A percentile compares a stretch with the other conserved stretches of the same genome.
These are phyloP conservation scores for Lepidium africanum DNA, from an alignment of 345 rosid species.

Conservation along the genomic window DNA sequence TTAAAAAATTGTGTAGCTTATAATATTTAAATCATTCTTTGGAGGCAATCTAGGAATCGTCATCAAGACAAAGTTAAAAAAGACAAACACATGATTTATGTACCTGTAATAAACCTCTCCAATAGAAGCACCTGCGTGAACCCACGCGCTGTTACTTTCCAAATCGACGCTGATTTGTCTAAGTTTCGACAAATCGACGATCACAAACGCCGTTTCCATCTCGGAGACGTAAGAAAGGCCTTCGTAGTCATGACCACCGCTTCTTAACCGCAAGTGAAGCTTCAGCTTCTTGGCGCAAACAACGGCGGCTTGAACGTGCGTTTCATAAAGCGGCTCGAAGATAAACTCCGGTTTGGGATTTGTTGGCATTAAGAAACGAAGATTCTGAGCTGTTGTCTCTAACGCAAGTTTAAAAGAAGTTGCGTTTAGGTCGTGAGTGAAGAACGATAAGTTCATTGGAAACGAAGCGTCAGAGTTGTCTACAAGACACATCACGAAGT, in stretches of 20 bases:
- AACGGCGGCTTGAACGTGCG: slow-evolving; percentile 65
- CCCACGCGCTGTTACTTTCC: slow-evolving; percentile 51
- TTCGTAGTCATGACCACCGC: slow-evolving; percentile 78
- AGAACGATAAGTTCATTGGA: slow-evolving; percentile 28
- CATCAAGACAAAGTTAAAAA: not conserved
- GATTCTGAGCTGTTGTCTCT: slow-evolving; percentile 46
- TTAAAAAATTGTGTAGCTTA: not conserved
- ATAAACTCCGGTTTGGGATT: slow-evolving; percentile 58
- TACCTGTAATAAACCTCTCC: slow-evolving; percentile 49
- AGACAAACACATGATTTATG: not conserved
- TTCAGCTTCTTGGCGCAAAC: slow-evolving; percentile 45
- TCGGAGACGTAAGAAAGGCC: slow-evolving; percentile 57
- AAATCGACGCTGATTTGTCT: slow-evolving; percentile 45
- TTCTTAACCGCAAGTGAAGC: slow-evolving; percentile 48
- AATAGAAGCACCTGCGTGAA: slow-evolving; percentile 62
- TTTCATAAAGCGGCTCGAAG: slow-evolving; percentile 42
- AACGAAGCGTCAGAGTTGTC: slow-evolving; percentile 33
- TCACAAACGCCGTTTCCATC: slow-evolving; percentile 44
- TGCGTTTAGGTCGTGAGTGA: slow-evolving; percentile 33
- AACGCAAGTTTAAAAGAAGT: slow-evolving; percentile 35
- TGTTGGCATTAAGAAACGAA: slow-evolving; percentile 39
- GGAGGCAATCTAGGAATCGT: not conserved
- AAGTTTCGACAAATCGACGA: slow-evolving; percentile 52
- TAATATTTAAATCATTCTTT: not conserved
- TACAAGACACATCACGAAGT: slow-evolving; percentile 39